Evolutionary conservation across 2,329 filamentous ascomycete genomes (phyloP), one percentile per base, ranked within the genome.

Genomic region (Talaromyces sp.): DNA sequence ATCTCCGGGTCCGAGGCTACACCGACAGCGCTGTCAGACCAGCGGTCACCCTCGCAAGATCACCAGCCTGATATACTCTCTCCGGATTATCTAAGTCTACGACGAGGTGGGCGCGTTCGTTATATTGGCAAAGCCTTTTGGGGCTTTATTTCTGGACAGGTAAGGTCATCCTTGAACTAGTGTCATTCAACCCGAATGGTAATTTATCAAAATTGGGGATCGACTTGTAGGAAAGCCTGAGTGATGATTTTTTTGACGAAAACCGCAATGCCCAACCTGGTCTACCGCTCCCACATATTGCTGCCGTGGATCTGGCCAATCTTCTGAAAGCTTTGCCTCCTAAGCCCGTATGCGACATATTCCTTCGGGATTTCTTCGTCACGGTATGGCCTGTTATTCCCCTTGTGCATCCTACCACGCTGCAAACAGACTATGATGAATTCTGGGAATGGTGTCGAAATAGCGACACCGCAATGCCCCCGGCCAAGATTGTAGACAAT

Each of bases 391-490:
- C 61, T 8, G 17, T 64, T 17, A 17, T 10, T n/a, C 61, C 61
- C 13, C 22, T 64, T 25, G 34, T 64, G 45, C 51, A 64, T 54
- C 29, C 34, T 49, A 5, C 25, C n/a, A 59, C 53, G 8, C 8
- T 64, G n/a, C 62, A 38, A 49, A 8, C 53, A 40, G 43, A 64
- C 3, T 64, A 59, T 34, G 53, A 64, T 49, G 62, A 64, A 11
- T 59, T 64, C 43, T 64, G 62, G 62, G 62, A 59, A 49, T 64
- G 38, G n/a, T 64, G 54, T 47, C 38, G 51, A 17, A 64, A 64
- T 36, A 49, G 11, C 19, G 38, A 36, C 17, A 59, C 53, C 34
- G 27, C 25, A 13, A 22, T 36, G 10, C 62, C 54, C 1, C 53
- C 62, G 8, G 51, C 11, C 6, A 64, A 64, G 38, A 11, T 64